These are phyloP conservation scores for Thymus quinquecostatus DNA, from an alignment of 257 asterid species.

Conservation along the genomic window DNA sequence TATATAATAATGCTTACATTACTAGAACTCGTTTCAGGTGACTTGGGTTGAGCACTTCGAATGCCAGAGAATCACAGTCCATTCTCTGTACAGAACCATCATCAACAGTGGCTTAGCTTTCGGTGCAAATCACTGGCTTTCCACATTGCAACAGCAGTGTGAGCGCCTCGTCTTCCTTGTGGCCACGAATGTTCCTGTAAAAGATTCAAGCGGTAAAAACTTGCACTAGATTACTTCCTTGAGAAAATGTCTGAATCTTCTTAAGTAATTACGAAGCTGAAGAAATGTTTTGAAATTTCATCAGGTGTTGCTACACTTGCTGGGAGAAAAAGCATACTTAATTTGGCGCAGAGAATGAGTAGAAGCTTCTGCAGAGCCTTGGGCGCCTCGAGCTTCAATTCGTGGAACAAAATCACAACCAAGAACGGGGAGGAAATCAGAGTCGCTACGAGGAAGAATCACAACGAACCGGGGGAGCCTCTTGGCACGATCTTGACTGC, in stretches of 20 bases:
- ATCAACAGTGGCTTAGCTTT: slow-evolving; percentile 84
- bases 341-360: slow-evolving; percentile 82
- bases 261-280: not conserved
- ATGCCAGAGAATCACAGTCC: slow-evolving; percentile 60
- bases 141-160: slow-evolving; percentile 78
- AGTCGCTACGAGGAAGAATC: slow-evolving; percentile 68
- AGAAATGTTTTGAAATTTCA: slow-evolving; percentile 10
- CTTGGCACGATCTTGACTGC: slow-evolving; percentile 74
- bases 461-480: slow-evolving; percentile 76
- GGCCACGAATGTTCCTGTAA: slow-evolving; percentile 86
- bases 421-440: slow-evolving; percentile 75
- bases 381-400: slow-evolving; percentile 71
- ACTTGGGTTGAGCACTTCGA: slow-evolving; percentile 94
- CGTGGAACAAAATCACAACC: slow-evolving; percentile 72
- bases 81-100: slow-evolving; percentile 60
- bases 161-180: slow-evolving; percentile 69
- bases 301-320: slow-evolving; percentile 81
- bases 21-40: slow-evolving; percentile 50
- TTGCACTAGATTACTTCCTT: not conserved
- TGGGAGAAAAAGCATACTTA: slow-evolving; percentile 81
- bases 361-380: slow-evolving; percentile 64
- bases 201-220: slow-evolving; percentile 70
- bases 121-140: slow-evolving; percentile 90
- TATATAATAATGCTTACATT: slow-evolving; percentile 11
- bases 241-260: not conserved